Conservation (phyloP, 306 rosid species). For the Clitoria ternatea region DNA sequence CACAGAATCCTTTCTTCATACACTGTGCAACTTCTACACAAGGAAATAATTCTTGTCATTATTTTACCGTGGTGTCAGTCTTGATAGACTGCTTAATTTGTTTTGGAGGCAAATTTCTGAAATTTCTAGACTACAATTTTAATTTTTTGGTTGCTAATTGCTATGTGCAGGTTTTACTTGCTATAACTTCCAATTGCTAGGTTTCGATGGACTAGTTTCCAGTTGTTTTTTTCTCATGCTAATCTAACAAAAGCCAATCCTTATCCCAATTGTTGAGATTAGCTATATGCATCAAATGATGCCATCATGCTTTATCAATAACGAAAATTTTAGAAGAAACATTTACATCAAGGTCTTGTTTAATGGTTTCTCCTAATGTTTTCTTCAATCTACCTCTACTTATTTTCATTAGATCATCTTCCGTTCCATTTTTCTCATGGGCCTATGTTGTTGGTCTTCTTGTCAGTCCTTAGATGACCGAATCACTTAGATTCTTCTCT, state of each 20-base stretch:
- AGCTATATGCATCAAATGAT: neutral
- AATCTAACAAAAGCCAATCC: neutral
- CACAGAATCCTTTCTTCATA: neutral
- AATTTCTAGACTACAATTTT: neutral
- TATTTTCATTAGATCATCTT: neutral
- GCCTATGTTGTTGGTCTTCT: neutral
- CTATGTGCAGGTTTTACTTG: neutral
- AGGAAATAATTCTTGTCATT: neutral
- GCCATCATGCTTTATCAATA: neutral
- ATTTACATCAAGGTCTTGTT: conserved; percentile 1
- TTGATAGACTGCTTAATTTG: neutral
- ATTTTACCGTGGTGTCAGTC: neutral
- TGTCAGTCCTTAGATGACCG: neutral
- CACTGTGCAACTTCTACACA: neutral
- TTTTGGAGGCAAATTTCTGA: conserved; percentile 5
- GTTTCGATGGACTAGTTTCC: neutral
- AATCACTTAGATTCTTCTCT: neutral
- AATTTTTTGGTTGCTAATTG: neutral
- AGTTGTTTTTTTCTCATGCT: conserved; percentile 1
- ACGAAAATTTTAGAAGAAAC: neutral
- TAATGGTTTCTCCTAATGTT: neutral
- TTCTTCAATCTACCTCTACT: neutral
- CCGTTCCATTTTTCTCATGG: neutral
- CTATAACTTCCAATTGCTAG: neutral
- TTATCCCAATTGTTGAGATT: neutral